A percentile compares a stretch with the other conserved stretches of the same genome.
Conservation (phyloP, 306 rosid genomes). For the Cicer bijugum region DNA sequence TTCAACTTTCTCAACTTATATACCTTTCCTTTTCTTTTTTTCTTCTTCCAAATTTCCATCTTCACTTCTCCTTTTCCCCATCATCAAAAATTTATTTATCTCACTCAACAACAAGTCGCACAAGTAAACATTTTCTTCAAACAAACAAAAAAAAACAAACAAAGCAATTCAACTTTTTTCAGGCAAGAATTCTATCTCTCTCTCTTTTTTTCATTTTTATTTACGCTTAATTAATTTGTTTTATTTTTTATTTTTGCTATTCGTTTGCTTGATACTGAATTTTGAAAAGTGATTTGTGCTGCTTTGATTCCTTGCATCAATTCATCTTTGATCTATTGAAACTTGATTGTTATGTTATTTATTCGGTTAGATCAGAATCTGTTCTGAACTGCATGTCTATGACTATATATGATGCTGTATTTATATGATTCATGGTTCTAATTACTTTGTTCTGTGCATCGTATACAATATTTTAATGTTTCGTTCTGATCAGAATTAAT, state of each 20-base stretch:
- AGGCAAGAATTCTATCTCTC: constrained; percentile 51
- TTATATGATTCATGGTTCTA: background rate
- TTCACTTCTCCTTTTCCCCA: constrained; percentile 16
- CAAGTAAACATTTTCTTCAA: constrained; percentile 39
- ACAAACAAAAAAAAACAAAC: constrained; percentile 15
- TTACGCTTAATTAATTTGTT: background rate
- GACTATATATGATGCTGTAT: background rate
- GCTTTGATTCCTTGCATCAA: constrained; percentile 20
- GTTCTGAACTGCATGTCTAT: background rate
- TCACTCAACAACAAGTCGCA: constrained; percentile 8
- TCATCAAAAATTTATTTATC: background rate
- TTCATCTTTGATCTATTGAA: constrained; percentile 10
- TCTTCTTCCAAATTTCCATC: constrained; percentile 31
- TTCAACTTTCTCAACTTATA: constrained; percentile 28
- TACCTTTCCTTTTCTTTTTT: background rate
- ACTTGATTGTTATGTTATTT: constrained; percentile 27
- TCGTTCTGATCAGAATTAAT: constrained; percentile 19
- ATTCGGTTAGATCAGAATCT: constrained; percentile 33
- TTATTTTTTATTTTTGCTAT: background rate
- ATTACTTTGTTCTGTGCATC: background rate
- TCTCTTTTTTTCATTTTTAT: background rate
- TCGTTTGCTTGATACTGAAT: constrained; percentile 7
- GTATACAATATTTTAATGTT: background rate
- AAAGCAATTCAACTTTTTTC: constrained; percentile 46
- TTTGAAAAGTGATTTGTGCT: background rate